A percentile compares a stretch with the other conserved stretches of the same genome.
Conservation (phyloP, 345 rosid species). For the Reutealis trisperma region DNA sequence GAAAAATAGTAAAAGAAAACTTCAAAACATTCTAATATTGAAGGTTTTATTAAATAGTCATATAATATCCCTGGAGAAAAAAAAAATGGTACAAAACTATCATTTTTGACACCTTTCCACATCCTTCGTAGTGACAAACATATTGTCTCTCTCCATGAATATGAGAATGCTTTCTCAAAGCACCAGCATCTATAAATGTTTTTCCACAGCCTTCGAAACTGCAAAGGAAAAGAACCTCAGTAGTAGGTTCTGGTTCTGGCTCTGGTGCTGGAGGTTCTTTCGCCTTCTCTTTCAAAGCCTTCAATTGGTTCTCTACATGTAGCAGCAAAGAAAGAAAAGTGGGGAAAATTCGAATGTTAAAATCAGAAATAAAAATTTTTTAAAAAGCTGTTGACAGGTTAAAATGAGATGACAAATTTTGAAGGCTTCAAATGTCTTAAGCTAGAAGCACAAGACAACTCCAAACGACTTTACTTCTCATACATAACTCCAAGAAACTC, state of each 20-base stretch:
- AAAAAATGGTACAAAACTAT: not conserved
- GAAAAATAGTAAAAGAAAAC: not conserved
- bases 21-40: not conserved
- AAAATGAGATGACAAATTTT: too few relatives aligned
- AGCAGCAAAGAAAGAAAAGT: not conserved
- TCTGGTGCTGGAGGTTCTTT: conserved; percentile 70
- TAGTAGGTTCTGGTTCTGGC: conserved; percentile 92
- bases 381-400: not conserved
- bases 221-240: conserved; percentile 95
- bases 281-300: conserved; percentile 64
- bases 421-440: too few relatives aligned
- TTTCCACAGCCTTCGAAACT: conserved; percentile 95
- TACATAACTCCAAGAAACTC: not conserved
- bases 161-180: conserved; percentile 93
- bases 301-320: conserved; percentile 59
- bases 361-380: not conserved
- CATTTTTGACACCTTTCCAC: conserved; percentile 70
- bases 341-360: not conserved
- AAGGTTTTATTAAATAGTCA: not conserved
- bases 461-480: too few relatives aligned
- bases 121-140: conserved; percentile 72
- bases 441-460: too few relatives aligned
- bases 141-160: conserved; percentile 94
- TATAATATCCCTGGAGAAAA: not conserved
- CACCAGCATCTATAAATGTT: conserved; percentile 91